These are phyloP conservation scores for Colletotrichum lupini DNA, from an alignment of 2,329 filamentous ascomycete genomes.

Conservation along the genomic window DNA sequence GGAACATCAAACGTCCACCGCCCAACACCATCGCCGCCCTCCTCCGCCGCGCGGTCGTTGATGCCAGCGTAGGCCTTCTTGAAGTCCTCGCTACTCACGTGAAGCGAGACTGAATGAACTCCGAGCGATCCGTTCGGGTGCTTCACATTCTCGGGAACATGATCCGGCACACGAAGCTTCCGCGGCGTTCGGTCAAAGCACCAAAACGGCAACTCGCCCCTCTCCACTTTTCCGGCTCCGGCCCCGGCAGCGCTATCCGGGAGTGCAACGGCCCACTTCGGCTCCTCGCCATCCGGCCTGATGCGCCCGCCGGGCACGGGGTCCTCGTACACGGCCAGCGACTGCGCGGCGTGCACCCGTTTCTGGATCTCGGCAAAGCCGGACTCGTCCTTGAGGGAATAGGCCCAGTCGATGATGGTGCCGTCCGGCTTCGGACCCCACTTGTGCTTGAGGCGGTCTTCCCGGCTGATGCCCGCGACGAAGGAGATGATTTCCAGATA, in stretches of 20 bases:
- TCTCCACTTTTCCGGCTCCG: constrained; percentile 40
- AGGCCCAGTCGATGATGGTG: constrained; percentile 69
- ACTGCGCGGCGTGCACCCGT: constrained; percentile 43
- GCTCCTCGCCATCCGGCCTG: constrained; percentile 63
- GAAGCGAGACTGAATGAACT: constrained; percentile 56
- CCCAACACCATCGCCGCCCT: background rate
- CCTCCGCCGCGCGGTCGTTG: constrained; percentile 6
- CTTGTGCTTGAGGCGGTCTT: constrained; percentile 61
- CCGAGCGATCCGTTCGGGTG: constrained; percentile 66
- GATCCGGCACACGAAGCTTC: constrained; percentile 63
- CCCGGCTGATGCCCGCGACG: constrained; percentile 42
- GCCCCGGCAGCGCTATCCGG: constrained; percentile 42
- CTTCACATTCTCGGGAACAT: constrained; percentile 46
- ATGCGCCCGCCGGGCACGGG: constrained; percentile 64
- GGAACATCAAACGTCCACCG: constrained; percentile 23
- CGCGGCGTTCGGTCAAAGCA: constrained; percentile 72
- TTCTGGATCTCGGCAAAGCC: constrained; percentile 52
- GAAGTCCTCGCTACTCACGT: constrained; percentile 39
- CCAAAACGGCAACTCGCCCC: constrained; percentile 71
- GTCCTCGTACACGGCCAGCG: constrained; percentile 57
- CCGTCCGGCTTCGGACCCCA: constrained; percentile 67
- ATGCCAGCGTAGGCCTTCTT: constrained; percentile 29
- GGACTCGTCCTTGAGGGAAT: constrained; percentile 54
- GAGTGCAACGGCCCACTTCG: constrained; percentile 70
- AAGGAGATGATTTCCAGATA: constrained; percentile 77